Evolutionary conservation across 306 rosid genomes (phyloP), one percentile per base, ranked within the genome.

Genomic region (Castanospermum australe): DNA sequence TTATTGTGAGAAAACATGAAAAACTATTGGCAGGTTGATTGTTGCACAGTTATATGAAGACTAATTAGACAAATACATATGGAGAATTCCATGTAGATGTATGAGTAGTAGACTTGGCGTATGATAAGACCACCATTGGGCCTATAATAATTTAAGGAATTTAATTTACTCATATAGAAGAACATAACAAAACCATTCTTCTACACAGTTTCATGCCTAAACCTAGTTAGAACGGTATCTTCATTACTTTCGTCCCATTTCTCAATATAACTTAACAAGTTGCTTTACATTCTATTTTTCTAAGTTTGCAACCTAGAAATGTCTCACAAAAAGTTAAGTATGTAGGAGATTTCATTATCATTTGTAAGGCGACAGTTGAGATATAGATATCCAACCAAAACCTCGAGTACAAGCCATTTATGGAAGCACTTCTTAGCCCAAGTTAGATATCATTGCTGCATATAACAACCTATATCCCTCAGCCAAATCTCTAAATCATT

Each of bases 1-100:
- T 82, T 64, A 25, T 24, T 47, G 66, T 8, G 77, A 65, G 59
- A 54, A 80, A 71, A 64, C 59, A 80, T 30, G n/a, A 67, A 24
- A 5, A 17, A 44, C 54, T 41, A 69, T 4, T 51, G 45, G 20
- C 38, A 47, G 70, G 32, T 32, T 32, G 15, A 52, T 54, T 15
- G 52, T 25, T 22, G 30, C 32, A 66, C 7, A 36, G 5, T 59
- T 3, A 51, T 48, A 50, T 48, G 44, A 38, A 56, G 33, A 56
- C 25, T 24, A 8, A 33, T 17, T 8, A 56, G 24, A 71, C 54
- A 32, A 10, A 42, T 66, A 39, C 18, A 24, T n/a, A 21, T 17
- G 17, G 67, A 30, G 67, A 32, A 30, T 59, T 24, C 8, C 20
- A 21, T 21, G 64, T 4, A 4, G 0, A 55, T 2, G 32, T 8